phyloP scores from a whole-genome alignment of 2,329 filamentous ascomycete species.

The Cercospora zeae-maydis region DNA sequence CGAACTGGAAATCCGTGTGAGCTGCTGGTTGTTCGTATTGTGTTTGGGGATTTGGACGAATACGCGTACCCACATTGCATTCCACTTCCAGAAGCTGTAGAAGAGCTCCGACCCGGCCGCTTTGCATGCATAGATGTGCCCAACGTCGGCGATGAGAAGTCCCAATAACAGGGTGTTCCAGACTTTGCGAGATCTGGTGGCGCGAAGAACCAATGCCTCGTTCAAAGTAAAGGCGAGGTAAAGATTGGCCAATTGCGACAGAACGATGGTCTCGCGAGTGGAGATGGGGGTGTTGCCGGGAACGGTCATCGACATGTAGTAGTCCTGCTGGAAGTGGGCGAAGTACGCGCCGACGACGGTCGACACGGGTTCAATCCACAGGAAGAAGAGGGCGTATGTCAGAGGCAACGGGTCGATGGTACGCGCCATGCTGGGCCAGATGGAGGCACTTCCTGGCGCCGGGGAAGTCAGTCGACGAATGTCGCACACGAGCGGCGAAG shows the following conservation, averaged over 20 bases:
- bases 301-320: conserved; percentile 55
- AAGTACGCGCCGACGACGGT: conserved; percentile 53
- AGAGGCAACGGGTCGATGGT: conserved; percentile 48
- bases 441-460: not conserved
- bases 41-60: not conserved
- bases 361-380: conserved; percentile 63
- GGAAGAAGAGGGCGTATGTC: conserved; percentile 69
- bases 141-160: conserved; percentile 70
- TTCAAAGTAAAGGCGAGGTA: conserved; percentile 75
- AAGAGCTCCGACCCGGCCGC: conserved; percentile 55
- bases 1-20: conserved; percentile 5
- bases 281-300: conserved; percentile 47
- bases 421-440: conserved; percentile 3
- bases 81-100: conserved; percentile 37
- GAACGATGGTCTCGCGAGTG: conserved; percentile 58
- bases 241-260: conserved; percentile 73
- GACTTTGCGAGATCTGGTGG: conserved; percentile 63
- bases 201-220: conserved; percentile 70
- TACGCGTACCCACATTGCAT: conserved; percentile 38
- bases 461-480: not conserved
- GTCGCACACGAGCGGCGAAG: not conserved
- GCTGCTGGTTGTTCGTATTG: not conserved
- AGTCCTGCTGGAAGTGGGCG: conserved; percentile 49
- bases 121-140: conserved; percentile 66
- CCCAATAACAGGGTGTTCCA: conserved; percentile 66